Evolutionary conservation across 495 filamentous ascomycete species (phyloP).

Genomic region (Hypoxylon intermedium): DNA sequence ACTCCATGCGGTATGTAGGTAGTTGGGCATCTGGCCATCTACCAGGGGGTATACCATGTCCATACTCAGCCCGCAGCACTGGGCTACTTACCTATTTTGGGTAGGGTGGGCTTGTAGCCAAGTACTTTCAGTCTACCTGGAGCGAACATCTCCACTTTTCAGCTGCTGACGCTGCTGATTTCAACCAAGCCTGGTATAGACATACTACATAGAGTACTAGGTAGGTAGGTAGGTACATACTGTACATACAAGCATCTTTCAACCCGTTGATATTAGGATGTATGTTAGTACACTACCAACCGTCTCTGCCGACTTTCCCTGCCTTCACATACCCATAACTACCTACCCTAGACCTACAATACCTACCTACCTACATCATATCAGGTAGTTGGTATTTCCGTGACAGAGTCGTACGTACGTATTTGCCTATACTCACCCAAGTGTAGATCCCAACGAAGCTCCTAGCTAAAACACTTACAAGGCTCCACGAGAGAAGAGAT

Average conservation of each 20-base stretch:
- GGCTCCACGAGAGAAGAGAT: slow-evolving; percentile 12
- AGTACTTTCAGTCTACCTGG: slow-evolving; percentile 20
- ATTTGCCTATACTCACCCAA: slow-evolving; percentile 21
- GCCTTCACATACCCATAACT: neutral
- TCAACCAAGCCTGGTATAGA: slow-evolving; percentile 34
- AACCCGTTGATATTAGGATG: slow-evolving; percentile 14
- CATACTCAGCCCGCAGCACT: slow-evolving; percentile 16
- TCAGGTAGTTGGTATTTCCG: slow-evolving; percentile 1
- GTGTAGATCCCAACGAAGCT: neutral
- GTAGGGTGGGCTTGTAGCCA: neutral
- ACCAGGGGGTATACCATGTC: neutral
- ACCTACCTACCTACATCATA: neutral
- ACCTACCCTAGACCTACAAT: neutral
- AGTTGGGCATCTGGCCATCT: slow-evolving; percentile 22
- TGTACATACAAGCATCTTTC: slow-evolving; percentile 31
- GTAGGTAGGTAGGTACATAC: slow-evolving; percentile 24
- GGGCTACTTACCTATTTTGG: slow-evolving; percentile 4
- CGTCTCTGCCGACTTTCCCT: slow-evolving; percentile 29
- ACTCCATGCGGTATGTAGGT: too few relatives aligned
- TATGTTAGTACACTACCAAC: slow-evolving; percentile 32
- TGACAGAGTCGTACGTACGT: slow-evolving; percentile 14
- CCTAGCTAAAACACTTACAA: slow-evolving; percentile 14
- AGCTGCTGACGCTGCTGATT: slow-evolving; percentile 38
- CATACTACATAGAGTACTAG: too few relatives aligned
- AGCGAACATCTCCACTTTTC: slow-evolving; percentile 34